Evolutionary conservation across 2,329 filamentous ascomycete genomes (phyloP).

Genomic region (Cercospora brassicicola): DNA sequence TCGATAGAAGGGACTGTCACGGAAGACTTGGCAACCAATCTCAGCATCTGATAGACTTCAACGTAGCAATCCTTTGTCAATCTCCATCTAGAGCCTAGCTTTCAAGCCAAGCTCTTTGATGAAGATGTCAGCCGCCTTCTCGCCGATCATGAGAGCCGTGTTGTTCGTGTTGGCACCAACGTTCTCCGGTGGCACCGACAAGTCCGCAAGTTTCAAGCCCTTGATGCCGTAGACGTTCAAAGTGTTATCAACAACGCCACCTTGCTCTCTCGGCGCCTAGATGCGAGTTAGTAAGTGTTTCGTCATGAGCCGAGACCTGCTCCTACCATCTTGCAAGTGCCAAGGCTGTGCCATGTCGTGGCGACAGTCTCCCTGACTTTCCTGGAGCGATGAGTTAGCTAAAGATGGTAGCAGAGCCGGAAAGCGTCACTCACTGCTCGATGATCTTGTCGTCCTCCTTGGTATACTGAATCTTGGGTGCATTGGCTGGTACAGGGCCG

Average conservation of each 20-base stretch:
- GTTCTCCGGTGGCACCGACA: conserved; percentile 44
- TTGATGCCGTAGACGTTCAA: conserved; percentile 44
- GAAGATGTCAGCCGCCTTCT: conserved; percentile 46
- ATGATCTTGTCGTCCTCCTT: conserved; percentile 41
- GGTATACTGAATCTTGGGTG: conserved; percentile 43
- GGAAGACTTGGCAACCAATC: background rate
- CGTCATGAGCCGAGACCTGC: background rate
- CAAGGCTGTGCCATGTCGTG: conserved; percentile 44
- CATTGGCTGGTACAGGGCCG: conserved; percentile 43
- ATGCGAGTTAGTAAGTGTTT: conserved; percentile 38
- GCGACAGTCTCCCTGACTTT: conserved; percentile 39
- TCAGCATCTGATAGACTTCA: background rate
- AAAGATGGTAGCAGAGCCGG: background rate
- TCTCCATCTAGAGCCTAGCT: conserved; percentile 12
- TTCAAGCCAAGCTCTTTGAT: conserved; percentile 41
- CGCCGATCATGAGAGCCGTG: conserved; percentile 46
- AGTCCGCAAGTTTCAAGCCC: conserved; percentile 47
- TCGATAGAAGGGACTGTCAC: background rate
- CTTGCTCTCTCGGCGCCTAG: conserved; percentile 40
- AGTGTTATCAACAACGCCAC: conserved; percentile 43
- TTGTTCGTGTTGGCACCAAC: conserved; percentile 51
- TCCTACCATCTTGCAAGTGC: conserved; percentile 8
- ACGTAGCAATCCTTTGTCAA: background rate
- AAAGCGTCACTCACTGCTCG: conserved; percentile 42
- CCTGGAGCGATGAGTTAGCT: background rate